These are phyloP conservation scores for Fragaria iinumae DNA, from an alignment of 306 rosid genomes.

Conservation along the genomic window DNA sequence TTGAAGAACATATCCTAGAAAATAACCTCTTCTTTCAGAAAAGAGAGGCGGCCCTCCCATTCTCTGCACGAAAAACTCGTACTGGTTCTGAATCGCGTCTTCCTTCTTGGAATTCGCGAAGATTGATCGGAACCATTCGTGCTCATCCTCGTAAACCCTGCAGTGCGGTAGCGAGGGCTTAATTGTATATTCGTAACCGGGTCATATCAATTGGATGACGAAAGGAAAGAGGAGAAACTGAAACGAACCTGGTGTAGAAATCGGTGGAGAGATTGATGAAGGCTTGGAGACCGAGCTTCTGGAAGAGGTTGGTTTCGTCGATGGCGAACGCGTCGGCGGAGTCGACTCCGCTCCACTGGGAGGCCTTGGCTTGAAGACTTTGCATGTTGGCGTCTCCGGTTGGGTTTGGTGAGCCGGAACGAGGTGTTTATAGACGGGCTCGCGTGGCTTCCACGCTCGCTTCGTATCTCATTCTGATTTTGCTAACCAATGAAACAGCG, in stretches of 20 bases:
- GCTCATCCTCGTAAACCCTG: constrained; percentile 78
- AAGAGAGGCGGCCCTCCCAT: constrained; percentile 85
- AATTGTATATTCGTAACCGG: not conserved
- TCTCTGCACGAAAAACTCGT: constrained; percentile 81
- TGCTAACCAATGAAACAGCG: not conserved
- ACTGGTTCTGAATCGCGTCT: constrained; percentile 76
- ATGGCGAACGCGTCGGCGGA: constrained; percentile 63
- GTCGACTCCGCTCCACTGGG: constrained; percentile 78
- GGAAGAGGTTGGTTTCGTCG: constrained; percentile 59
- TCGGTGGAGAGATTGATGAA: constrained; percentile 73
- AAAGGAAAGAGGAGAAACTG: not conserved
- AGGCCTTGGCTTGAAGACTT: constrained; percentile 67
- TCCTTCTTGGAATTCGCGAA: constrained; percentile 65
- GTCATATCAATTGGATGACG: not conserved
- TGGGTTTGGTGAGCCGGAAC: not conserved
- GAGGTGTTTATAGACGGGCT: not conserved
- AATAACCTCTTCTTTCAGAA: constrained; percentile 75
- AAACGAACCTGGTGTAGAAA: constrained; percentile 46
- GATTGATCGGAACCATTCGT: constrained; percentile 79
- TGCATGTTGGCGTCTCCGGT: constrained; percentile 42
- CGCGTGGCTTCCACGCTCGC: constrained; percentile 38
- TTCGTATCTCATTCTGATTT: not conserved
- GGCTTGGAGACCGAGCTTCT: constrained; percentile 68
- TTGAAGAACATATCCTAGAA: no score
- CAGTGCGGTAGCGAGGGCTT: not conserved